Percentiles rank a stretch among this genome's conserved stretches.
Conservation (phyloP, 306 rosid species). For the Cicer judaicum region DNA sequence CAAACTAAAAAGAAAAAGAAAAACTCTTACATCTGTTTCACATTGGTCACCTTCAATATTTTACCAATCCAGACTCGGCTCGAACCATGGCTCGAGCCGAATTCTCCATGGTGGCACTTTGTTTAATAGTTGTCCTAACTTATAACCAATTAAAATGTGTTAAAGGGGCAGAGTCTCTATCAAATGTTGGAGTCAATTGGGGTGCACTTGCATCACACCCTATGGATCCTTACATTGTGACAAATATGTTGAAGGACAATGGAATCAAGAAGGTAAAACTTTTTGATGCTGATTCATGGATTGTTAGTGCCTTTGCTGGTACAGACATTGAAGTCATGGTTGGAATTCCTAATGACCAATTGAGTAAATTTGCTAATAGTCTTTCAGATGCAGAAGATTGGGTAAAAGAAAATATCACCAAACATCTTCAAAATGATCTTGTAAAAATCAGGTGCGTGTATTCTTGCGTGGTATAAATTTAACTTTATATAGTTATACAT, state of each 20-base stretch:
- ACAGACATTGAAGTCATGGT: conserved; percentile 66
- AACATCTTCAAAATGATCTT: conserved; percentile 45
- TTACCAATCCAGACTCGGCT: background rate
- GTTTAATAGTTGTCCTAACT: conserved; percentile 27
- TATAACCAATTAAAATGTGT: conserved; percentile 30
- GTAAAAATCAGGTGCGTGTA: conserved; percentile 61
- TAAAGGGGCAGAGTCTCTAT: conserved; percentile 6
- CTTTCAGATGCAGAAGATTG: conserved; percentile 52
- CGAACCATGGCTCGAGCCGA: conserved; percentile 44
- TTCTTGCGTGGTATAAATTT: no score
- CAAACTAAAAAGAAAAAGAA: no score
- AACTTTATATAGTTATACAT: background rate
- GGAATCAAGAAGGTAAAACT: conserved; percentile 76
- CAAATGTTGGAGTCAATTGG: conserved; percentile 74
- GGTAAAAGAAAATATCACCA: conserved; percentile 68
- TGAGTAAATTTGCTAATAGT: conserved; percentile 46
- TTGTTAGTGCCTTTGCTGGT: conserved; percentile 58
- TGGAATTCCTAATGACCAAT: conserved; percentile 76
- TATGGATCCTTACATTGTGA: conserved; percentile 56
- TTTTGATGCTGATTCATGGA: conserved; percentile 72
- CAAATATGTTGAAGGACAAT: conserved; percentile 68
- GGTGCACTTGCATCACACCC: conserved; percentile 69
- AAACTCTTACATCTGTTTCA: background rate
- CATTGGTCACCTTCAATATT: background rate
- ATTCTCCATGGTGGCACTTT: conserved; percentile 32